A percentile compares a stretch with the other conserved stretches of the same genome.
phyloP scores from a whole-genome alignment of 371 early-diverging fungal species.

The Saksenaea vasiformis region DNA sequence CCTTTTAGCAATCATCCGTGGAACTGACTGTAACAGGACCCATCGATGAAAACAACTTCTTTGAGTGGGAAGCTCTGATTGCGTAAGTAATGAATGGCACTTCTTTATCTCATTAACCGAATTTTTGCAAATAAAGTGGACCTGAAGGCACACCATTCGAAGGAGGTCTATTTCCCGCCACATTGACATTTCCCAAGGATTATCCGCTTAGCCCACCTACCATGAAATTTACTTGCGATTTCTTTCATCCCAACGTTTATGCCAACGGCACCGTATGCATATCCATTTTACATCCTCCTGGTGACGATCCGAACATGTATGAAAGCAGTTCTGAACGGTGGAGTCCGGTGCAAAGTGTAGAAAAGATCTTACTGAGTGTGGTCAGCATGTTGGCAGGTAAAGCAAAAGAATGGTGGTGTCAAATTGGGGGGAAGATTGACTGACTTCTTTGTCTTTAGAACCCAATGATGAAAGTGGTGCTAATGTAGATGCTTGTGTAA shows the following conservation, averaged over 20 bases:
- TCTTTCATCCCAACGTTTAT: slow-evolving; percentile 98
- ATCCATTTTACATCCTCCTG: slow-evolving; percentile 98
- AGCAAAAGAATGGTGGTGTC: background rate
- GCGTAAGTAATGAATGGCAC: slow-evolving; percentile 56
- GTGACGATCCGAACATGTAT: slow-evolving; percentile 97
- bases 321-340: slow-evolving; percentile 92
- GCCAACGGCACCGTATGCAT: slow-evolving; percentile 98
- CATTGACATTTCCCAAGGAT: slow-evolving; percentile 87
- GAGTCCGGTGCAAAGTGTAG: slow-evolving; percentile 97
- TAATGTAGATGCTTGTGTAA: slow-evolving; percentile 96
- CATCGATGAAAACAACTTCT: slow-evolving; percentile 89
- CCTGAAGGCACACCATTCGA: slow-evolving; percentile 94
- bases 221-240: slow-evolving; percentile 90
- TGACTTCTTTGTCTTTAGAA: slow-evolving; percentile 46
- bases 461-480: slow-evolving; percentile 99
- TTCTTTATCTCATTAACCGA: slow-evolving; percentile 9
- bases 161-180: slow-evolving; percentile 86
- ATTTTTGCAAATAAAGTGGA: slow-evolving; percentile 57
- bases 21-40: slow-evolving; percentile 61
- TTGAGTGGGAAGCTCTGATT: slow-evolving; percentile 96
- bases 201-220: slow-evolving; percentile 95
- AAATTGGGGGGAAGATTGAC: background rate
- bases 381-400: slow-evolving; percentile 90
- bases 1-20: background rate
- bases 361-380: slow-evolving; percentile 95